phyloP scores from a whole-genome alignment of 805 yeast species.

The Wickerhamiella dianesei region DNA sequence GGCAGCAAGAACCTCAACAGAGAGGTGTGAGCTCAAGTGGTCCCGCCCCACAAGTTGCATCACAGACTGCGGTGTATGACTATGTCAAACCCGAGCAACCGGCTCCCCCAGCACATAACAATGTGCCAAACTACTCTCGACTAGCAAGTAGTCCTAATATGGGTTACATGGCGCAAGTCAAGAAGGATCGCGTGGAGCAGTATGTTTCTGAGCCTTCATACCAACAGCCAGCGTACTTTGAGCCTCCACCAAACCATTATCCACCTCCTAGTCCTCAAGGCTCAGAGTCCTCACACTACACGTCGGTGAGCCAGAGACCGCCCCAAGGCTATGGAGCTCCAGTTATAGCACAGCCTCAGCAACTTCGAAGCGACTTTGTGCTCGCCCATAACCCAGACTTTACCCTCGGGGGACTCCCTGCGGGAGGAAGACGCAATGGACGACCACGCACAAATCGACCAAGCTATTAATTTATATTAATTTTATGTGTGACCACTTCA shows the following conservation, averaged over 20 bases:
- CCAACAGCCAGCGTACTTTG: constrained; percentile 2
- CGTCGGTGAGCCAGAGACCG: constrained; percentile 13
- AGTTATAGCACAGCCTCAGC: not conserved
- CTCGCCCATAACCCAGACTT: constrained; percentile 18
- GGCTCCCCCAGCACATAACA: not conserved
- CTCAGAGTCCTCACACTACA: constrained; percentile 13
- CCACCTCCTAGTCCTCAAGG: constrained; percentile 5
- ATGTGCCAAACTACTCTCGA: not conserved
- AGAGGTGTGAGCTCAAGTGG: not conserved
- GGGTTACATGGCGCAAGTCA: not conserved
- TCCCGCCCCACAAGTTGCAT: not conserved
- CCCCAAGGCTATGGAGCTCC: constrained; percentile 1
- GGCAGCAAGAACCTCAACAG: not conserved
- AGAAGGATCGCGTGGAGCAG: constrained; percentile 6
- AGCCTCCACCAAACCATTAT: constrained; percentile 6
- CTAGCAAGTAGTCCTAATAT: not conserved
- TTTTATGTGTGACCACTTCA: not conserved
- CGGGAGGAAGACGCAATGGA: not conserved
- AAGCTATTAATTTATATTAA: not conserved
- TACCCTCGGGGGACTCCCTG: constrained; percentile 9
- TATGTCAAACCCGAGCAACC: not conserved
- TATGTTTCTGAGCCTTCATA: constrained; percentile 2
- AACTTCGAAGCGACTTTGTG: constrained; percentile 14
- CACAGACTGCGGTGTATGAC: not conserved
- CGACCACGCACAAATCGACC: not conserved